These are phyloP conservation scores for Taphrina deformans DNA, from an alignment of 1,139 yeast genomes.

Conservation along the genomic window DNA sequence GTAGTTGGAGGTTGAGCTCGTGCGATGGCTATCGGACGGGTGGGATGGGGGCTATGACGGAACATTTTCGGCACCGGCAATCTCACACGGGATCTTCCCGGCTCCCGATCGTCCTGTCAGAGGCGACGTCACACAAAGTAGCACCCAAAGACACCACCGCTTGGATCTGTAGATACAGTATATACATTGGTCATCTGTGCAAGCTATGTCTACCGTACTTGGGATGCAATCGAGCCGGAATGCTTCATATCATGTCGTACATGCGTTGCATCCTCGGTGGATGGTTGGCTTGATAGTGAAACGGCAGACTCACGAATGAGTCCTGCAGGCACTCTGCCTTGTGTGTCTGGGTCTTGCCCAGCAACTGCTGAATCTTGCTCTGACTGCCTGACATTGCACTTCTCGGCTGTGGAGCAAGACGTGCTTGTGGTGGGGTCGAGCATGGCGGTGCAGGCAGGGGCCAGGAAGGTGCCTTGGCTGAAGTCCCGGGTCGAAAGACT, in stretches of 20 bases:
- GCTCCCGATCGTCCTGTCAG: no score
- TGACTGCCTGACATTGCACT: not conserved
- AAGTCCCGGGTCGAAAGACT: not conserved
- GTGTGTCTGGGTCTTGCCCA: not conserved
- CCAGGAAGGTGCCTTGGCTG: not conserved
- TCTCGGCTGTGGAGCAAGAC: not conserved
- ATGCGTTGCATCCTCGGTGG: not conserved
- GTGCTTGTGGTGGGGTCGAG: not conserved
- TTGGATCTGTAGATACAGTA: no score
- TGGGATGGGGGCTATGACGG: no score
- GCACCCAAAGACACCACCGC: no score
- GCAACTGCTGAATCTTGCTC: constrained; percentile 2
- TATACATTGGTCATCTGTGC: no score
- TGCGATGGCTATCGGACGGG: no score
- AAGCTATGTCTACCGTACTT: no score
- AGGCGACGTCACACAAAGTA: no score
- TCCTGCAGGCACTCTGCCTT: not conserved
- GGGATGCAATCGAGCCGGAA: no score
- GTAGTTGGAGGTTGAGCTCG: no score
- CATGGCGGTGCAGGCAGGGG: not conserved
- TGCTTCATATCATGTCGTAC: constrained; percentile 7
- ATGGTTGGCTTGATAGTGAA: not conserved
- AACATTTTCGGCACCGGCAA: no score
- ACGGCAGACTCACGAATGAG: constrained; percentile 1
- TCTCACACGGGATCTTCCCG: no score